These are phyloP conservation scores for Conringia planisiliqua DNA, from an alignment of 345 rosid genomes.

Conservation along the genomic window DNA sequence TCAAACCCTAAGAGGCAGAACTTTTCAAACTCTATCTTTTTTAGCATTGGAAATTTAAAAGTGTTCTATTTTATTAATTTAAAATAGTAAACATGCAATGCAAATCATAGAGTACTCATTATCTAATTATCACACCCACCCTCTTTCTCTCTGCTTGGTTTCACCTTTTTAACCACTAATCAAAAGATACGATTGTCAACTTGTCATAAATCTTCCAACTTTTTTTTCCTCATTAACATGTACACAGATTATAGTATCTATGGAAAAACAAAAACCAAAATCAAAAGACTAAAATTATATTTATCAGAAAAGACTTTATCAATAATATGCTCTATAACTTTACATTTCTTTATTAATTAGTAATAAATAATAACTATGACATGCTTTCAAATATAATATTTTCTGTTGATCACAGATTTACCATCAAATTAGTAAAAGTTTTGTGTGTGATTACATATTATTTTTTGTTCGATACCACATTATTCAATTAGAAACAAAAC, in stretches of 20 bases:
- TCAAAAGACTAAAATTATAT: no score
- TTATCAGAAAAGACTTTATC: no score
- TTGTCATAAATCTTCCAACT: background rate
- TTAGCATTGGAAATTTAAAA: conserved; percentile 24
- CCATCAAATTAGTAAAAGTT: no score
- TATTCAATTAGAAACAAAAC: no score
- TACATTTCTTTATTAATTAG: no score
- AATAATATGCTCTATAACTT: no score
- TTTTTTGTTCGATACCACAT: no score
- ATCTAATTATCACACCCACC: conserved; percentile 51
- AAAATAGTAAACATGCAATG: conserved; percentile 34
- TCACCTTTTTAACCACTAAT: conserved; percentile 29
- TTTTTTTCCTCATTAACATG: background rate
- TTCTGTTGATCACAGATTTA: no score
- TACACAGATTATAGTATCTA: background rate
- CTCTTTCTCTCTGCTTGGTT: conserved; percentile 31
- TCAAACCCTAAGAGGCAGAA: conserved; percentile 33
- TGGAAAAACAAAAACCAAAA: no score
- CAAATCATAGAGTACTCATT: conserved; percentile 96
- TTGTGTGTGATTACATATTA: no score
- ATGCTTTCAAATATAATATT: no score
- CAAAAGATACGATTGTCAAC: conserved; percentile 8
- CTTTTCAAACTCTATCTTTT: conserved; percentile 20
- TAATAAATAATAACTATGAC: no score
- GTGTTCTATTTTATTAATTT: background rate